A percentile compares a stretch with the other conserved stretches of the same genome.
phyloP scores from a whole-genome alignment of 2,329 filamentous ascomycete genomes.

The Microdochium paspali region DNA sequence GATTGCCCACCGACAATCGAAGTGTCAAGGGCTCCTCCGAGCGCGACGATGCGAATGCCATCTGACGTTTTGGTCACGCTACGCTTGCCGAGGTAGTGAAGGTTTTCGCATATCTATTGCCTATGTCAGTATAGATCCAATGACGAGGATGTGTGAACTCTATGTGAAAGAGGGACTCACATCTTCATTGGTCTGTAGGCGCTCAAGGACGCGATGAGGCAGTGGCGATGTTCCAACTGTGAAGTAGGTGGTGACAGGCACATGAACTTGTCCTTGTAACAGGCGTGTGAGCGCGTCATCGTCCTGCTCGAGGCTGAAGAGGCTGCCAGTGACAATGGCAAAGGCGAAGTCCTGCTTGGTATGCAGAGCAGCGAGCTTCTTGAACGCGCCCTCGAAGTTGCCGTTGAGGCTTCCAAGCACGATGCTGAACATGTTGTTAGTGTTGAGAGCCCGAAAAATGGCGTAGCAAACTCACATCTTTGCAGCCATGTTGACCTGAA shows the following conservation, averaged over 20 bases:
- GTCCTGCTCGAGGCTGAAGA: slow-evolving; percentile 59
- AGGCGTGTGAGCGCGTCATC: slow-evolving; percentile 52
- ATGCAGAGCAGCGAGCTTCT: slow-evolving; percentile 72
- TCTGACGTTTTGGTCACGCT: slow-evolving; percentile 84
- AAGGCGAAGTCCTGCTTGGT: slow-evolving; percentile 83
- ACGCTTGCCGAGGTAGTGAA: slow-evolving; percentile 82
- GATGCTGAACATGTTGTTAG: slow-evolving; percentile 38
- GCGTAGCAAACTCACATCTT: slow-evolving; percentile 32
- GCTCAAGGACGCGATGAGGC: slow-evolving; percentile 60
- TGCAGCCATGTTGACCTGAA: slow-evolving; percentile 27
- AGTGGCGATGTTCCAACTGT: slow-evolving; percentile 67
- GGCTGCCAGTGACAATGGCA: slow-evolving; percentile 73
- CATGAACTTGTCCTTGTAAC: slow-evolving; percentile 58
- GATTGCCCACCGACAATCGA: slow-evolving; percentile 53
- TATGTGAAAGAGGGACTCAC: slow-evolving; percentile 22
- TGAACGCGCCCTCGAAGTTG: slow-evolving; percentile 64
- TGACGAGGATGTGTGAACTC: not conserved
- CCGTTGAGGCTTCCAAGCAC: slow-evolving; percentile 80
- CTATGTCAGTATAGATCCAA: not conserved
- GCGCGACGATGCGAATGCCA: slow-evolving; percentile 75
- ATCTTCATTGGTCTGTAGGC: slow-evolving; percentile 60
- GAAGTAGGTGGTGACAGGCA: slow-evolving; percentile 87
- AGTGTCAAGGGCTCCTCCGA: slow-evolving; percentile 65
- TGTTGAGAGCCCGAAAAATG: too few species aligned
- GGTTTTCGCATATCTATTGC: slow-evolving; percentile 67